Base-by-base conservation (phyloP, 2,329 filamentous ascomycete species). In the Mollisiaceae sp. region DNA sequence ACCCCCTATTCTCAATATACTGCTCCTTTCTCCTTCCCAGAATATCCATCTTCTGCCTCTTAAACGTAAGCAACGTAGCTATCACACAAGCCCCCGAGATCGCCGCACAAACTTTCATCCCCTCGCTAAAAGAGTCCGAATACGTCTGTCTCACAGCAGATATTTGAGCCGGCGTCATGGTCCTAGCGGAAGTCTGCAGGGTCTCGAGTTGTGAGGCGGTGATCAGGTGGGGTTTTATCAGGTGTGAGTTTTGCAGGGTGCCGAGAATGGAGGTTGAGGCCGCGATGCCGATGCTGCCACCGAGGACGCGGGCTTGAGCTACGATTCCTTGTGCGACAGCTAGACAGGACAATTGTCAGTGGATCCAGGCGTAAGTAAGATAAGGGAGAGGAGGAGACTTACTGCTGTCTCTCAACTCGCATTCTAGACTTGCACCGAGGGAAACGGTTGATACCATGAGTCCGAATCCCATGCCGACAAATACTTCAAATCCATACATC, bases 311-410 rank as follows among this genome's bases (percentile, higher is more conserved):
- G 1, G 84, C 82, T 74, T 89, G 86, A 0, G 86, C 84, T 11
- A 88, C 80, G 4, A 85, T 82, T 0, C 86, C 87, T 69, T 89
- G 85, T 0, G 85, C 85, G 1, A 85, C 83, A 0, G 86, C 86
- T 59, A 41, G 4, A 39, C 6, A 27, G 39, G 32, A 27, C 5
- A 11, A 4, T 14, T 18, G 24, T 54, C 14, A 54, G 36, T 15
- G 43, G 41, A 50, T 32, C 27, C 27, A 3, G 27, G 27, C 3
- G 27, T 32, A 58, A 14, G n/a, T n/a, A 18, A 4, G 22, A 15
- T 45, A 4, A 12, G 18, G 22, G 22, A 8, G 15, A 22, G 22
- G 22, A 8, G 36, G 24, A 35, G 8, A 70, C 65, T 47, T 82
- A 64, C 78, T 78, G 8, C 77, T 75, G 20, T 72, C 70, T 41